Conservation (phyloP, 2,329 filamentous ascomycete genomes). For the Metarhizium guizhouense region DNA sequence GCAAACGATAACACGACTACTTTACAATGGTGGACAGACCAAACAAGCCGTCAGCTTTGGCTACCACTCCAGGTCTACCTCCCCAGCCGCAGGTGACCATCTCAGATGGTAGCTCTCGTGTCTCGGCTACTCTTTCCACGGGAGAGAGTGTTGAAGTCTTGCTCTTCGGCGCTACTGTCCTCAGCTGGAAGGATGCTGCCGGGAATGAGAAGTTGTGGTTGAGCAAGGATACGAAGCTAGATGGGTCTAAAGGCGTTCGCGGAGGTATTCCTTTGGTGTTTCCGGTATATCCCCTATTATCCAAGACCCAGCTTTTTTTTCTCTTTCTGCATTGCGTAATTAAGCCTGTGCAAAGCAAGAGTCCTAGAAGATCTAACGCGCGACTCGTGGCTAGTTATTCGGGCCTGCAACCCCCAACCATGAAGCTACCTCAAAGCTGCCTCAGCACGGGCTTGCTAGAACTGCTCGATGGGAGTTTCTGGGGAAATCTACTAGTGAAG, state of each 20-base stretch:
- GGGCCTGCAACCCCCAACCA: constrained; percentile 70
- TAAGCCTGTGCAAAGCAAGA: neutral
- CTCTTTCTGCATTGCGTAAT: too few species aligned
- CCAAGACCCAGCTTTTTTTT: too few species aligned
- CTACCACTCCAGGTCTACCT: constrained; percentile 62
- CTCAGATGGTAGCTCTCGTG: constrained; percentile 58
- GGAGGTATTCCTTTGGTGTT: constrained; percentile 92
- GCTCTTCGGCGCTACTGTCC: constrained; percentile 86
- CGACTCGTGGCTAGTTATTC: constrained; percentile 57
- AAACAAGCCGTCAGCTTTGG: constrained; percentile 72
- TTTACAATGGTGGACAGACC: constrained; percentile 65
- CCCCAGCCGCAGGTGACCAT: constrained; percentile 71
- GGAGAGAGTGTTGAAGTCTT: constrained; percentile 81
- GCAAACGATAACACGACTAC: neutral
- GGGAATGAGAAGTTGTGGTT: constrained; percentile 81
- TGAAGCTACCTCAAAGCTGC: constrained; percentile 67
- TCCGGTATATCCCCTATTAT: constrained; percentile 51
- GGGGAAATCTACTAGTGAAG: constrained; percentile 59
- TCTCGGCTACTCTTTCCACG: constrained; percentile 73
- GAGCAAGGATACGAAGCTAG: constrained; percentile 69
- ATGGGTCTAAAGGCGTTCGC: constrained; percentile 82
- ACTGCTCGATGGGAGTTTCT: constrained; percentile 89
- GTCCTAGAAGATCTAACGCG: neutral
- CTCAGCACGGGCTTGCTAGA: constrained; percentile 93
- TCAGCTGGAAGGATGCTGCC: constrained; percentile 79